Conservation (phyloP, 1,139 yeast species). For the Hemisphaericaspora subhashii region DNA sequence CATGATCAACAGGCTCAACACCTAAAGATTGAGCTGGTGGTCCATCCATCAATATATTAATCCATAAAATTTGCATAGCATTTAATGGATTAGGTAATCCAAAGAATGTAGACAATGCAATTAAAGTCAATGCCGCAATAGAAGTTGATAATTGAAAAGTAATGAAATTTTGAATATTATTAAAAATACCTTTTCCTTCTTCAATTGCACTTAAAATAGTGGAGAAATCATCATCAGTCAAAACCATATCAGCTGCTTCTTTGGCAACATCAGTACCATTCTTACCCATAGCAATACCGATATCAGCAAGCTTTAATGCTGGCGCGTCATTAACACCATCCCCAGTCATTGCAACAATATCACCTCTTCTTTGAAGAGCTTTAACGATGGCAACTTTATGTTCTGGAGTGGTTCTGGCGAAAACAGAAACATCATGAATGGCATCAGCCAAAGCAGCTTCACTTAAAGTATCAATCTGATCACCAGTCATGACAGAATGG, state of each 20-base stretch:
- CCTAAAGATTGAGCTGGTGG: constrained; percentile 98
- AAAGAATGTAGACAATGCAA: constrained; percentile 83
- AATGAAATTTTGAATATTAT: constrained; percentile 88
- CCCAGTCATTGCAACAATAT: constrained; percentile 98
- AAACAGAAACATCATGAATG: constrained; percentile 80
- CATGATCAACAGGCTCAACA: constrained; percentile 95
- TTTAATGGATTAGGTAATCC: constrained; percentile 94
- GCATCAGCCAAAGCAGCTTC: constrained; percentile 71
- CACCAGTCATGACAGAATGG: constrained; percentile 79
- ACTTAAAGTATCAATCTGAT: constrained; percentile 67
- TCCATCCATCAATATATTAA: constrained; percentile 96
- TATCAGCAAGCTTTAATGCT: constrained; percentile 95
- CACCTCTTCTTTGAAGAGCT: constrained; percentile 90
- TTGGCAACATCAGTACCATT: constrained; percentile 98
- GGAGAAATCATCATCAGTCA: constrained; percentile 93
- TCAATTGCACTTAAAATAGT: constrained; percentile 90
- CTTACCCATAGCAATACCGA: constrained; percentile 96
- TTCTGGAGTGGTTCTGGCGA: constrained; percentile 96
- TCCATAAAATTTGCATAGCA: constrained; percentile 98
- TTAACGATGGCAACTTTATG: constrained; percentile 90
- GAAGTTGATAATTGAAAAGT: constrained; percentile 95
- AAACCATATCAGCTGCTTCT: constrained; percentile 97
- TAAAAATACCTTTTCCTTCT: constrained; percentile 95
- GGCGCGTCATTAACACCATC: constrained; percentile 99
- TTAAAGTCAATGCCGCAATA: constrained; percentile 87